Evolutionary conservation across 1,284 basidiomycete species (phyloP).

Genomic region (Malassezia cuniculi): DNA sequence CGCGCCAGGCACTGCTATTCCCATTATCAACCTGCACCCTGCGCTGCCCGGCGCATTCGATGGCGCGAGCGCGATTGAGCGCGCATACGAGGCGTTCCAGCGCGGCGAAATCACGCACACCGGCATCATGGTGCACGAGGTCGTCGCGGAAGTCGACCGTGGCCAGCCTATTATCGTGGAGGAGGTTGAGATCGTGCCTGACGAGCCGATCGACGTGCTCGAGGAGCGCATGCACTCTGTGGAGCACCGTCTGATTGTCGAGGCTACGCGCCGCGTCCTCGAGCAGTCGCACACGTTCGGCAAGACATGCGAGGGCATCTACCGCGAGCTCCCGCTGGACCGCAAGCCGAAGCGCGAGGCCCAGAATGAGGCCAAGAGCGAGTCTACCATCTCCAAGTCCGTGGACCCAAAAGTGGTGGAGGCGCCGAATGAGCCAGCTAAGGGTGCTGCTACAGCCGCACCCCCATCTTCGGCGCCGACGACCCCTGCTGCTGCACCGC

Average conservation of each 20-base stretch:
- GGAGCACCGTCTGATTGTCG: slow-evolving; percentile 84
- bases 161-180: slow-evolving; percentile 74
- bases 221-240: slow-evolving; percentile 66
- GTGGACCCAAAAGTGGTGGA: no score
- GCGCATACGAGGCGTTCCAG: slow-evolving; percentile 78
- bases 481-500: no score
- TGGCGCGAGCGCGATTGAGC: slow-evolving; percentile 74
- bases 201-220: slow-evolving; percentile 62
- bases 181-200: slow-evolving; percentile 59
- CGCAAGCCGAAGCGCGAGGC: no score
- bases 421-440: no score
- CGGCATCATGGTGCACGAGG: slow-evolving; percentile 87
- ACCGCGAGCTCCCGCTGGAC: not conserved
- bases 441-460: no score
- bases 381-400: no score
- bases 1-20: slow-evolving; percentile 52
- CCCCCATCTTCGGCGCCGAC: no score
- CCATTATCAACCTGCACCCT: slow-evolving; percentile 92
- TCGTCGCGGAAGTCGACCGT: slow-evolving; percentile 82
- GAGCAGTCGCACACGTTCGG: not conserved
- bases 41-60: slow-evolving; percentile 89
- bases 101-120: slow-evolving; percentile 52
- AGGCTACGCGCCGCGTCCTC: slow-evolving; percentile 44
- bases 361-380: no score
- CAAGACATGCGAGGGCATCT: not conserved